Evolutionary conservation across 2,329 filamentous ascomycete species (phyloP), one percentile per base, ranked within the genome.

Genomic region (Colletotrichum melonis): DNA sequence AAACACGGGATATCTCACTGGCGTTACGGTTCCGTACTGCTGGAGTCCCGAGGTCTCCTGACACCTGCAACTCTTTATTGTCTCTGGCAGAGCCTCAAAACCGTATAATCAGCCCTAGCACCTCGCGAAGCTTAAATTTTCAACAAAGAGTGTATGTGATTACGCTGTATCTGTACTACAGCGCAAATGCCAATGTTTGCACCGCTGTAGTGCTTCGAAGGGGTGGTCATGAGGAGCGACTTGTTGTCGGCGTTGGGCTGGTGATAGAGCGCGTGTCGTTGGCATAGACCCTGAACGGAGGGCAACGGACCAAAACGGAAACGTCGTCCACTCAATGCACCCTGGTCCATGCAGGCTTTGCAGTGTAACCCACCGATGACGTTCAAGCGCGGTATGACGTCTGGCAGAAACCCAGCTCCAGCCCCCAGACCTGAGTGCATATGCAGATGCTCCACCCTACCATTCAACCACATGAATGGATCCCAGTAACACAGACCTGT

Each of bases 341-440:
- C 72, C 68, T 55, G 71, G 38, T 72, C 72, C 72, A 56, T 70
- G 70, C 32, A 64, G n/a, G 26, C 42, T 60, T 32, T 74, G 72
- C 63, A 63, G 49, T 30, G 24, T 28, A 59, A 72, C 26, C 72
- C 70, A 72, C 66, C 67, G 57, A 74, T 74, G 72, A 74, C 72
- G 72, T 72, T 59, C 49, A 42, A 58, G 63, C 63, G 67, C 63
- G 68, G 63, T 67, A 74, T 74, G 72, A 74, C 72, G 72, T 74
- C 62, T 71, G 38, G 49, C 35, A 63, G 54, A 32, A 52, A 19
- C 28, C 62, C 28, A 71, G 62, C 62, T 54, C 67, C 67, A 71
- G 46, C 62, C 72, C 65, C 70, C 55, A 71, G 68, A 60, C 32
- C 32, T 26, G 63, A 72, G 38, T 72, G 67, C 67, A 72, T 74